These are phyloP conservation scores for Botrytis squamosa DNA, from an alignment of 2,329 filamentous ascomycete genomes.

Conservation along the genomic window DNA sequence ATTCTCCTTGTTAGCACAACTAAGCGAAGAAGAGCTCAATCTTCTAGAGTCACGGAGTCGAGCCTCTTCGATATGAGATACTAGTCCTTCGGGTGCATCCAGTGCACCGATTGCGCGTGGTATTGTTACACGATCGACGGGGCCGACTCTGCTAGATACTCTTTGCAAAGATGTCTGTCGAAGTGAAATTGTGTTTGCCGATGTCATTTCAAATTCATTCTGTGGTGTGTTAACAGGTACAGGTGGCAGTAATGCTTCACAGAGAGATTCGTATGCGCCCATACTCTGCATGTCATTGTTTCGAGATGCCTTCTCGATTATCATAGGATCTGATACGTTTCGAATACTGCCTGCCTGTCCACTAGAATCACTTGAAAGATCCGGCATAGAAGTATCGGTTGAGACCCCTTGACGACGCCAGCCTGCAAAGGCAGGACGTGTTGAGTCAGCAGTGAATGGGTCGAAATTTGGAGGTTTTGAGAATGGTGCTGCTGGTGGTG, in stretches of 20 bases:
- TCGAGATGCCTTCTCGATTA: constrained; percentile 27
- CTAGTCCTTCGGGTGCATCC: constrained; percentile 1
- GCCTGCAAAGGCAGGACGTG: constrained; percentile 26
- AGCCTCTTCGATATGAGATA: constrained; percentile 14
- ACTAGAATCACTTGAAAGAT: constrained; percentile 40
- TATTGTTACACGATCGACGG: neutral
- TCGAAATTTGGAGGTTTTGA: constrained; percentile 41
- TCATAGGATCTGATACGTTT: constrained; percentile 36
- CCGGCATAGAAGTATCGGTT: constrained; percentile 48
- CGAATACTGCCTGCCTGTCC: constrained; percentile 40
- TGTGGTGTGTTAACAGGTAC: constrained; percentile 35
- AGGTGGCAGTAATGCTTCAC: constrained; percentile 35
- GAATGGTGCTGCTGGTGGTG: constrained; percentile 28
- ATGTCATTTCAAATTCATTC: constrained; percentile 21
- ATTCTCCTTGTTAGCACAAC: constrained; percentile 15
- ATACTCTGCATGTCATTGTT: constrained; percentile 32
- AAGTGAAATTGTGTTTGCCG: neutral
- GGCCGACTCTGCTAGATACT: neutral
- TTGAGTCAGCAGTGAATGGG: constrained; percentile 42
- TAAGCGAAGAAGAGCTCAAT: constrained; percentile 13
- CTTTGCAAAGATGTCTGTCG: constrained; percentile 7
- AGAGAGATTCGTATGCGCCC: constrained; percentile 36
- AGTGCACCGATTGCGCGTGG: neutral
- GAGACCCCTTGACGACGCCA: constrained; percentile 43
- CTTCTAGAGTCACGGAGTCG: constrained; percentile 3